A percentile compares a stretch with the other conserved stretches of the same genome.
Evolutionary conservation across 2,329 filamentous ascomycete genomes (phyloP).

Genomic region (Ramichloridium luteum): DNA sequence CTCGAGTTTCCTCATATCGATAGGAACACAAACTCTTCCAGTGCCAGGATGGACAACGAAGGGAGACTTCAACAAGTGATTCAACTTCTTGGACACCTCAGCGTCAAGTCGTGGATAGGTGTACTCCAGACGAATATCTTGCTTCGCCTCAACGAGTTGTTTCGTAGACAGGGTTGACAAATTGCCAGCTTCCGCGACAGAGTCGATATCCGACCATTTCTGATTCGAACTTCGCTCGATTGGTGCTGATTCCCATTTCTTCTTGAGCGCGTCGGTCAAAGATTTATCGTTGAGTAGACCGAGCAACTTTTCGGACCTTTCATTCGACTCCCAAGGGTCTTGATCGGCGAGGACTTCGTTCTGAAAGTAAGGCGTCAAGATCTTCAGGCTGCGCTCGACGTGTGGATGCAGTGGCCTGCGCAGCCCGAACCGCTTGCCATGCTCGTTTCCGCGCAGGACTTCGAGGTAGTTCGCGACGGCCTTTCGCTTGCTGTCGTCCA

Average conservation of each 20-base stretch:
- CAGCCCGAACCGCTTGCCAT: conserved; percentile 73
- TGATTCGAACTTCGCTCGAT: conserved; percentile 61
- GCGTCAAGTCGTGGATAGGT: conserved; percentile 95
- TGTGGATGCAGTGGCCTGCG: conserved; percentile 83
- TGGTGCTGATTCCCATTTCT: conserved; percentile 76
- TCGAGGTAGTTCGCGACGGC: conserved; percentile 85
- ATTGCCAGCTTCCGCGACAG: conserved; percentile 63
- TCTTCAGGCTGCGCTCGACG: conserved; percentile 69
- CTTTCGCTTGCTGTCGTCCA: conserved; percentile 76
- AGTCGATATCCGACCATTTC: conserved; percentile 93
- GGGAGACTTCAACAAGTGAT: conserved; percentile 93
- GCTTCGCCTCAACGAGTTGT: conserved; percentile 75
- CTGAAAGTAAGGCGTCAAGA: conserved; percentile 75
- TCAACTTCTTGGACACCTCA: conserved; percentile 93
- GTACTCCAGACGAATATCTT: conserved; percentile 93
- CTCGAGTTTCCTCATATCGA: conserved; percentile 61
- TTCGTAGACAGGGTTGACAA: conserved; percentile 48
- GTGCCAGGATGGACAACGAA: conserved; percentile 96
- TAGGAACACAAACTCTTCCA: conserved; percentile 87
- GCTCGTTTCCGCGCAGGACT: conserved; percentile 72
- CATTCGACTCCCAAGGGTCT: conserved; percentile 65
- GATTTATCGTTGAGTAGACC: conserved; percentile 70
- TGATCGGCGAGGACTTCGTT: conserved; percentile 70
- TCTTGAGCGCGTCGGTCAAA: conserved; percentile 65
- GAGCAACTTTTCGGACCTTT: conserved; percentile 65